Base-by-base conservation (phyloP, 768 basidiomycete genomes). In the Trametes punicea region DNA sequence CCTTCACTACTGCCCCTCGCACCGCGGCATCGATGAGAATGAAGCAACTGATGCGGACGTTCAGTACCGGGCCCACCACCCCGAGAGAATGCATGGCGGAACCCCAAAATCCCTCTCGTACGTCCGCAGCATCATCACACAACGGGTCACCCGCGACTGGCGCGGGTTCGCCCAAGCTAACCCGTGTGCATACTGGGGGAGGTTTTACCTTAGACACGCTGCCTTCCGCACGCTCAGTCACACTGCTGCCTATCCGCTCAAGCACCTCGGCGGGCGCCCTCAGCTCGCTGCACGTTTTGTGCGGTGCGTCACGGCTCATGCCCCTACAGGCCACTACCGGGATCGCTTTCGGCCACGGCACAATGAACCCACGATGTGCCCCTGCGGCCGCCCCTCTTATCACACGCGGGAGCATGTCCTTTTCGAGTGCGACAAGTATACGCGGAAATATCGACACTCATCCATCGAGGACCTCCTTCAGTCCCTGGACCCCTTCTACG, bases 401-500 rank as follows among this genome's bases (percentile, higher is more conserved):
- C 34, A 36, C 34, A 4, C 34, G n/a, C 34, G 34, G 4, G 34
- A 36, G 9, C 34, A 36, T n/a, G n/a, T n/a, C n/a, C n/a, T n/a
- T n/a, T n/a, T n/a, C n/a, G n/a, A n/a, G n/a, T n/a, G n/a, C n/a
- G n/a, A 46, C 45, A 4, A 46, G 3, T 46, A 46, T 29, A 30
- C 27, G 2, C 45, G 45, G 2, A 26, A 29, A 6, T 46, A 31
- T n/a, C 45, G 45, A 2, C 25, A 46, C 45, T 30, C 45, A 2
- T 46, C 27, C 29, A 46, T 46, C 26, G 50, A 51, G 27, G 50
- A 51, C n/a, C 26, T 51, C 27, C 38, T 51, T 2, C 1, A 21
- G 8, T 51, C 50, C 2, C 7, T 51, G 16, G 50, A 51, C 27
- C 50, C 50, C 1, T 40, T 51, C 38, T 51, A 40, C n/a, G 50